Conservation (phyloP, 805 yeast species). For the Zygotorulaspora sp. region DNA sequence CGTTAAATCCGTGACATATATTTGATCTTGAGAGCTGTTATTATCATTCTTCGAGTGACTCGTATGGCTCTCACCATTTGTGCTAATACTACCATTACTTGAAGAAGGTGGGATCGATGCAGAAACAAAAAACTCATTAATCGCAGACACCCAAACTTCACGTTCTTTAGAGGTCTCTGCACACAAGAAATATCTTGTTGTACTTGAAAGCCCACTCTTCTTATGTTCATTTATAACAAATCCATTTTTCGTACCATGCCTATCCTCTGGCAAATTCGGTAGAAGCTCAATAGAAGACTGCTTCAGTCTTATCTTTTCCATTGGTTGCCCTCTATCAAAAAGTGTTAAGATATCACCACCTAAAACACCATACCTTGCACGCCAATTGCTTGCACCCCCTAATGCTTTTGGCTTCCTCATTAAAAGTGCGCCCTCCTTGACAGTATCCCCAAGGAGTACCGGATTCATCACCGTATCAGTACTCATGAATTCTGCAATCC, state of each 20-base stretch:
- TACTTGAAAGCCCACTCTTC: constrained; percentile 36
- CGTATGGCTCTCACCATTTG: constrained; percentile 8
- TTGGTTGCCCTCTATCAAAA: constrained; percentile 48
- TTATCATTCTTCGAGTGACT: constrained; percentile 8
- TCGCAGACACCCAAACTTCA: constrained; percentile 60
- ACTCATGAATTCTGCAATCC: constrained; percentile 62
- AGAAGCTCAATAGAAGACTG: constrained; percentile 38
- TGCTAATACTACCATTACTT: constrained; percentile 10
- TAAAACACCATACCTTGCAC: constrained; percentile 60
- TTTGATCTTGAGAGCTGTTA: constrained; percentile 15
- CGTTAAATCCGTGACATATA: constrained; percentile 21
- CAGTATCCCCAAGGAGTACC: constrained; percentile 47
- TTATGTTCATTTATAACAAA: constrained; percentile 39
- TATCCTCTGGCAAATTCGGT: constrained; percentile 37
- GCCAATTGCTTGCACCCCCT: constrained; percentile 64
- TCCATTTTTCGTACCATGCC: constrained; percentile 36
- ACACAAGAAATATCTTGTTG: constrained; percentile 61
- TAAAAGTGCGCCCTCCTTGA: constrained; percentile 60
- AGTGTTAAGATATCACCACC: constrained; percentile 56
- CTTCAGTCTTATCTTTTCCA: constrained; percentile 42
- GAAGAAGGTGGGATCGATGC: constrained; percentile 9
- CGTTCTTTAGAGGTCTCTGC: constrained; percentile 76
- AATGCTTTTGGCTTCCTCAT: constrained; percentile 50
- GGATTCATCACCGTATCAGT: constrained; percentile 60
- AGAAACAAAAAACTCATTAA: constrained; percentile 34